phyloP scores from a whole-genome alignment of 2,329 filamentous ascomycete genomes.

The Cadophora luteo-olivacea region DNA sequence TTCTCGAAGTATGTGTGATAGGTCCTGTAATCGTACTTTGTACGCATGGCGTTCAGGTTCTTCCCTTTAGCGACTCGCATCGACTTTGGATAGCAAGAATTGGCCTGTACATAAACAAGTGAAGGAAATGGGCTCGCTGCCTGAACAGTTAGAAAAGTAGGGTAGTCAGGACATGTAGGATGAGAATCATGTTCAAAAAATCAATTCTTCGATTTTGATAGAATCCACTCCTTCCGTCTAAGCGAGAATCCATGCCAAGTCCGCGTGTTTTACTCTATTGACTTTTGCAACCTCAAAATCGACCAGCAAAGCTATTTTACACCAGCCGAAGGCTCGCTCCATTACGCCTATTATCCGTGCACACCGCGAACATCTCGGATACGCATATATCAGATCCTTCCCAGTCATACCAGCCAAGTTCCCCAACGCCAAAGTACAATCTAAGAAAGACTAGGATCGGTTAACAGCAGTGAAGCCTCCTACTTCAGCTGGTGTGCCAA shows the following conservation, averaged over 20 bases:
- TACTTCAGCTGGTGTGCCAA: slow-evolving; percentile 27
- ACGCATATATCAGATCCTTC: not conserved
- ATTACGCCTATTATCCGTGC: not conserved
- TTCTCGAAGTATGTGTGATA: not conserved
- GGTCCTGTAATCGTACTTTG: slow-evolving; percentile 8
- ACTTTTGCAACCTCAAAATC: not conserved
- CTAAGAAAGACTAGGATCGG: slow-evolving; percentile 18
- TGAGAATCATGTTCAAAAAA: not conserved
- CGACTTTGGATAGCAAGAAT: not conserved
- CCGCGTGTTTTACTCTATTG: not conserved
- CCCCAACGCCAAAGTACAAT: not conserved
- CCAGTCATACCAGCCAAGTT: not conserved
- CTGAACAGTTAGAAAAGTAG: slow-evolving; percentile 1
- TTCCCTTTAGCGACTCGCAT: slow-evolving; percentile 17
- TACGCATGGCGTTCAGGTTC: slow-evolving; percentile 25
- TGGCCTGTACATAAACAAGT: slow-evolving; percentile 8
- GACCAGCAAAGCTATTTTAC: not conserved
- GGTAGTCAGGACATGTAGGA: not conserved
- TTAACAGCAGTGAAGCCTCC: slow-evolving; percentile 45
- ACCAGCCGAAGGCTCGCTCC: not conserved
- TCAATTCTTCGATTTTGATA: not conserved
- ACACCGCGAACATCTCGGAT: too few relatives aligned
- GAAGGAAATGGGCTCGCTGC: not conserved
- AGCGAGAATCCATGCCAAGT: not conserved
- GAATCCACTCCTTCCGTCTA: not conserved